phyloP scores from a whole-genome alignment of 768 basidiomycete genomes.

The Russula sp. region DNA sequence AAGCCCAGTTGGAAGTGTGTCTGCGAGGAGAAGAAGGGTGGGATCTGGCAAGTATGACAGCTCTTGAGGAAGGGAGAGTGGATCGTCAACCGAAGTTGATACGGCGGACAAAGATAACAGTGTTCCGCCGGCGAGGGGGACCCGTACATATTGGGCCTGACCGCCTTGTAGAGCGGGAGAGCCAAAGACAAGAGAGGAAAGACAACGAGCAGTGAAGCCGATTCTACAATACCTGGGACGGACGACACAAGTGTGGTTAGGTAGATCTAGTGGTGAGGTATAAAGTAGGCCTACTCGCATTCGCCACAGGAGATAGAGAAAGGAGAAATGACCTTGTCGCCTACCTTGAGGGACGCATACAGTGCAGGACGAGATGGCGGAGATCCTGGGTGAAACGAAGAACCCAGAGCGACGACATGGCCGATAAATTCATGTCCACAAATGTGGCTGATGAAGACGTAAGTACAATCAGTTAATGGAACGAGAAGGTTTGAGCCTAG shows the following conservation, averaged over 20 bases:
- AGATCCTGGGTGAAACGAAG: slow-evolving; percentile 41
- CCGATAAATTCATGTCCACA: slow-evolving; percentile 79
- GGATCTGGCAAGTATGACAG: slow-evolving; percentile 45
- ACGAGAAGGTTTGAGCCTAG: slow-evolving; percentile 1
- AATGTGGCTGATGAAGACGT: slow-evolving; percentile 40
- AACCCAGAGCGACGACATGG: slow-evolving; percentile 60
- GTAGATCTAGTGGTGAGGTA: neutral
- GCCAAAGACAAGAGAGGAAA: slow-evolving; percentile 57
- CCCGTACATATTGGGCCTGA: slow-evolving; percentile 74
- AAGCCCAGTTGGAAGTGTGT: slow-evolving; percentile 75
- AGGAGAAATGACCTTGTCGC: slow-evolving; percentile 74
- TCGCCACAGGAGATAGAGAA: slow-evolving; percentile 83
- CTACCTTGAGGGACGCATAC: slow-evolving; percentile 58
- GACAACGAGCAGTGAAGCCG: slow-evolving; percentile 68
- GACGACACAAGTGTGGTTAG: neutral
- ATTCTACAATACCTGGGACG: slow-evolving; percentile 55
- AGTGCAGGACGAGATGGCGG: slow-evolving; percentile 49
- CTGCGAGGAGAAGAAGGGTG: slow-evolving; percentile 65
- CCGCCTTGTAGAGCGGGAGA: slow-evolving; percentile 60
- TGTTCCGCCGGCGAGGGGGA: slow-evolving; percentile 76
- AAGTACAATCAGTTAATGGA: slow-evolving; percentile 3
- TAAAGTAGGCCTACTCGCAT: slow-evolving; percentile 57
- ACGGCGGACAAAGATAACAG: slow-evolving; percentile 50
- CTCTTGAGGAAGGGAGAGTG: slow-evolving; percentile 5
- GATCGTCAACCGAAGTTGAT: slow-evolving; percentile 11